A percentile compares a stretch with the other conserved stretches of the same genome.
phyloP scores from a whole-genome alignment of 73 alveolate species.

The Loxodes magnus region DNA sequence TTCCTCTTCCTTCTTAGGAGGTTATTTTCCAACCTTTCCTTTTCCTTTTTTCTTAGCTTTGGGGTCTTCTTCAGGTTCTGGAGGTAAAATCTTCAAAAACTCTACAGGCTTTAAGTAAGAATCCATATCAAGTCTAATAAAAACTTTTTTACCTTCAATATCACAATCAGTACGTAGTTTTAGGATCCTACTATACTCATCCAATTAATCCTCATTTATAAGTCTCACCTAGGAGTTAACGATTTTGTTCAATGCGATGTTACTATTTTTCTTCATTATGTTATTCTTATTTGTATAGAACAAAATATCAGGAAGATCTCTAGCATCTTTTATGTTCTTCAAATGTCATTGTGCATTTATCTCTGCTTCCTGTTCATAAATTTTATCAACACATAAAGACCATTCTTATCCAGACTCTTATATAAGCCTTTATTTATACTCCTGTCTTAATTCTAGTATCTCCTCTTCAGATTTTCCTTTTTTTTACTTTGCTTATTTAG shows the following conservation, averaged over 20 bases:
- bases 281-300: slow-evolving; percentile 11
- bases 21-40: too few relatives aligned
- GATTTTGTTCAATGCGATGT: slow-evolving; percentile 1
- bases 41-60: too few relatives aligned
- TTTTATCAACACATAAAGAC: slow-evolving; percentile 16
- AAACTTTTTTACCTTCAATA: slow-evolving; percentile 44
- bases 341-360: slow-evolving; percentile 14
- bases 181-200: slow-evolving; percentile 24
- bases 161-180: slow-evolving; percentile 39
- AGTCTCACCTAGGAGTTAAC: too few relatives aligned
- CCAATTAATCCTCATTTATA: slow-evolving; percentile 16
- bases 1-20: too few relatives aligned
- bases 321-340: slow-evolving; percentile 2
- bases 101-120: too few relatives aligned
- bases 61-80: too few relatives aligned
- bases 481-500: slow-evolving; percentile 35
- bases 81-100: too few relatives aligned
- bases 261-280: not conserved
- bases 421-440: slow-evolving; percentile 11
- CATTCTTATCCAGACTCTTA: slow-evolving; percentile 15
- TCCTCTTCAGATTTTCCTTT: slow-evolving; percentile 62
- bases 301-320: slow-evolving; percentile 3
- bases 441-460: slow-evolving; percentile 27
- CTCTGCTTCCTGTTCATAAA: slow-evolving; percentile 19
- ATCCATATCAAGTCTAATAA: slow-evolving; percentile 56